phyloP scores from a whole-genome alignment of 2,329 filamentous ascomycete species.

The Ilyonectria destructans region DNA sequence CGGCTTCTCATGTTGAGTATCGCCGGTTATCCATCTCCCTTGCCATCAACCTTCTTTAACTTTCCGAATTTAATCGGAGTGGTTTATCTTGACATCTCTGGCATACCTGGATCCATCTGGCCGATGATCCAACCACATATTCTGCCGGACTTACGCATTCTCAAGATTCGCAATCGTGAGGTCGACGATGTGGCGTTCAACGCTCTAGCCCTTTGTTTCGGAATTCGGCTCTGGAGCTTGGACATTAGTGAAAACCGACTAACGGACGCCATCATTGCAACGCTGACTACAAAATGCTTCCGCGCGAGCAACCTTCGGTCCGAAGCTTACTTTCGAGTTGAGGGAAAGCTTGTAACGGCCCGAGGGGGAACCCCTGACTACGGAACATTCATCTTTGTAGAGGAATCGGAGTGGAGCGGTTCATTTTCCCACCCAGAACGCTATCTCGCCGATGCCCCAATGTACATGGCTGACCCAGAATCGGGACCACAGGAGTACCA shows the following conservation, averaged over 20 bases:
- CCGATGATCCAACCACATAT: slow-evolving; percentile 54
- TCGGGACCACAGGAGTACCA: slow-evolving; percentile 42
- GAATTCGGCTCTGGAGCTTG: slow-evolving; percentile 69
- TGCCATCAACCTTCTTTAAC: slow-evolving; percentile 60
- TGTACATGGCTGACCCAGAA: slow-evolving; percentile 45
- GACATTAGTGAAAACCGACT: slow-evolving; percentile 70
- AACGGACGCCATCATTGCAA: slow-evolving; percentile 61
- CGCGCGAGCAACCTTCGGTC: slow-evolving; percentile 53
- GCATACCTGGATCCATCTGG: slow-evolving; percentile 62
- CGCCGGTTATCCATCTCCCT: slow-evolving; percentile 56
- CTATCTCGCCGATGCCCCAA: slow-evolving; percentile 66
- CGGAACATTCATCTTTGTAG: slow-evolving; percentile 62
- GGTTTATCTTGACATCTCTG: slow-evolving; percentile 70
- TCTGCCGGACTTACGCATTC: slow-evolving; percentile 65
- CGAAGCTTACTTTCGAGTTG: slow-evolving; percentile 59
- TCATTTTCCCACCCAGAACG: slow-evolving; percentile 63
- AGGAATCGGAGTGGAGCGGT: slow-evolving; percentile 64
- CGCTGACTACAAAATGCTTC: slow-evolving; percentile 53
- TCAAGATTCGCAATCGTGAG: slow-evolving; percentile 66
- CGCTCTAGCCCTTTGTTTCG: slow-evolving; percentile 53
- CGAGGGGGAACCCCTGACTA: slow-evolving; percentile 53
- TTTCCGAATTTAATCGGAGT: slow-evolving; percentile 57
- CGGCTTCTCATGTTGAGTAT: slow-evolving; percentile 61
- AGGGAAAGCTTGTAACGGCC: slow-evolving; percentile 61
- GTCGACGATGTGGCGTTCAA: slow-evolving; percentile 59